Base-by-base conservation (phyloP, 176 grass and related monocot genomes). In the Triticum timopheevii region DNA sequence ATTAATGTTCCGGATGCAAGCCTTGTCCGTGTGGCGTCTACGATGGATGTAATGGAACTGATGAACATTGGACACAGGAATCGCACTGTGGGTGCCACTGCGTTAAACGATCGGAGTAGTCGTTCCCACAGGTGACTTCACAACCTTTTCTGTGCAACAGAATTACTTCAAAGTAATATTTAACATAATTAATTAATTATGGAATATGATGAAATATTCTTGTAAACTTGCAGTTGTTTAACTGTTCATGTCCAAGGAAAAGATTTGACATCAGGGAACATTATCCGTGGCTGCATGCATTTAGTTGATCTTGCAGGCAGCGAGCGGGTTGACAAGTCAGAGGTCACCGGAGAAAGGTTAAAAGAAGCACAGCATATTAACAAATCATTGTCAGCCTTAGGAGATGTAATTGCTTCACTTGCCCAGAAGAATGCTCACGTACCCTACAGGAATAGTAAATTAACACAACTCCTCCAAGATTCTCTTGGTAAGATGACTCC, bases 331-430 rank as follows among this genome's bases (percentile, higher is more conserved):
- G 92, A 96, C 80, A 99, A 99, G 78, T 99, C 94, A 86, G 97
- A 99, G 81, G 97, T 93, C 25, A 96, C 94, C 1, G 97, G 97
- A 78, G 94, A 99, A 73, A 90, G 97, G 83, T 79, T 99, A 67
- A 99, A 99, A 87, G 97, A 99, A 91, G 97, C 97, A 82, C 97
- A 99, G 1, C 94, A 99, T 91, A 99, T 99, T 86, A 99, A 99
- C 69, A 99, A 89, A 91, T 99, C 97, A 71, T 88, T 99, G 63
- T 99, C 97, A 40, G 97, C 97, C 61, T 87, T 99, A 82, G 97
- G 97, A n/a, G 97, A 99, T 73, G 97, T 99, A 71, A 99, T 99
- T 82, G 86, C 97, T 83, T 89, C 97, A 7, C 94, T 99, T 86
- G 94, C 97, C 25, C 94, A 93, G 73, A 99, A 94, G 87, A 96